phyloP scores from a whole-genome alignment of 768 basidiomycete species.

The Strobilomyces echinocephalus region DNA sequence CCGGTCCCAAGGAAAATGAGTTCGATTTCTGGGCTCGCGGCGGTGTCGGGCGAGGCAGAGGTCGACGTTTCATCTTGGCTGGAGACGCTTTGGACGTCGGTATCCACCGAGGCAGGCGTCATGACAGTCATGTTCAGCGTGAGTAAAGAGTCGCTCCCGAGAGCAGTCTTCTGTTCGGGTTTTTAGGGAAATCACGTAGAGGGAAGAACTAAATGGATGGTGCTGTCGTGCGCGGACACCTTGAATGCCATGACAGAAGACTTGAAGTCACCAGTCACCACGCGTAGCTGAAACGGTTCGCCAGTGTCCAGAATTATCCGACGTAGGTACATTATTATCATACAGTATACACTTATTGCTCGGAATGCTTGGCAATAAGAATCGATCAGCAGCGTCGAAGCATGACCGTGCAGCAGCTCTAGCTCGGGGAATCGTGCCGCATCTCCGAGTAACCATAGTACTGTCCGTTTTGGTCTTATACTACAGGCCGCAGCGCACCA shows the following conservation, averaged over 20 bases:
- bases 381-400: too few relatives aligned
- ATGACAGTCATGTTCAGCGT: not conserved
- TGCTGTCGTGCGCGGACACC: not conserved
- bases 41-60: not conserved
- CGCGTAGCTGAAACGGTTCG: too few relatives aligned
- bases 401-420: too few relatives aligned
- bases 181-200: not conserved
- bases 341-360: too few relatives aligned
- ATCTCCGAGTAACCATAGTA: too few relatives aligned
- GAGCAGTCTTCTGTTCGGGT: not conserved
- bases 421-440: too few relatives aligned
- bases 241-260: not conserved
- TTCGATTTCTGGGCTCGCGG: conserved; percentile 37
- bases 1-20: conserved; percentile 83
- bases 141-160: not conserved
- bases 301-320: too few relatives aligned
- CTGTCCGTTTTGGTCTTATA: too few relatives aligned
- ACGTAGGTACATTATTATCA: too few relatives aligned
- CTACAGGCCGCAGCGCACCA: too few relatives aligned
- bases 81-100: not conserved
- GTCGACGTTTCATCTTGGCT: not conserved
- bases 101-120: not conserved
- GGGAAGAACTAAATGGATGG: not conserved
- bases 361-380: too few relatives aligned
- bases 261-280: too few relatives aligned